Conservation (phyloP, 2,329 filamentous ascomycete genomes). For the Cytospora piceae region DNA sequence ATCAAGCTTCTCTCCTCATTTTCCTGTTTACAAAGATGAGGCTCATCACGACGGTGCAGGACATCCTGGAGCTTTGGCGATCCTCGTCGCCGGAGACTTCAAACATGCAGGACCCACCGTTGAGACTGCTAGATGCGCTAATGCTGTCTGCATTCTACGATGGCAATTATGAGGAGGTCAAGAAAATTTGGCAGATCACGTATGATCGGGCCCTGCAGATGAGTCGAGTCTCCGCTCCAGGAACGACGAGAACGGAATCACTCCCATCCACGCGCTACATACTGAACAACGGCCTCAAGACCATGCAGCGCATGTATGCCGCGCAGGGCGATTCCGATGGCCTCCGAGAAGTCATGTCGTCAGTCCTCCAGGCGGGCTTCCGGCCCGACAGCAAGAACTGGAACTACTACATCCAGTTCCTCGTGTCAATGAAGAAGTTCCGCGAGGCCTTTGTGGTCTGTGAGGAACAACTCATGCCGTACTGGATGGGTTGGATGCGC, state of each 20-base stretch:
- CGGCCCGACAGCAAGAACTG: constrained; percentile 75
- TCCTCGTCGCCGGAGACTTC: constrained; percentile 47
- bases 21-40: constrained; percentile 47
- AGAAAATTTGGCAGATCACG: constrained; percentile 67
- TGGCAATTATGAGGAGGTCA: constrained; percentile 62
- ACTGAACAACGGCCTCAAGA: constrained; percentile 52
- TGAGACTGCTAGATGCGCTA: constrained; percentile 63
- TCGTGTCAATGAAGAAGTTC: constrained; percentile 63
- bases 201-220: constrained; percentile 55
- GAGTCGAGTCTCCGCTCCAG: constrained; percentile 42
- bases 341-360: constrained; percentile 55
- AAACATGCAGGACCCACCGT: constrained; percentile 45
- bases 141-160: constrained; percentile 69
- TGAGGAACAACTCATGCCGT: constrained; percentile 76
- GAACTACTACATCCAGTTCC: constrained; percentile 74
- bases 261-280: constrained; percentile 57
- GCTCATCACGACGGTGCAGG: constrained; percentile 43
- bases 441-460: constrained; percentile 73
- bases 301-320: constrained; percentile 52
- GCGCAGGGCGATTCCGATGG: constrained; percentile 47
- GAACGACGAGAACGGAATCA: constrained; percentile 37
- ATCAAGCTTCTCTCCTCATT: constrained; percentile 47
- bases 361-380: constrained; percentile 71
- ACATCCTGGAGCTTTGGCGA: constrained; percentile 54
- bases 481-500: constrained; percentile 73